Conservation (phyloP, 176 grass and related monocot species). For the sorghum (Sorghum bicolor) region DNA sequence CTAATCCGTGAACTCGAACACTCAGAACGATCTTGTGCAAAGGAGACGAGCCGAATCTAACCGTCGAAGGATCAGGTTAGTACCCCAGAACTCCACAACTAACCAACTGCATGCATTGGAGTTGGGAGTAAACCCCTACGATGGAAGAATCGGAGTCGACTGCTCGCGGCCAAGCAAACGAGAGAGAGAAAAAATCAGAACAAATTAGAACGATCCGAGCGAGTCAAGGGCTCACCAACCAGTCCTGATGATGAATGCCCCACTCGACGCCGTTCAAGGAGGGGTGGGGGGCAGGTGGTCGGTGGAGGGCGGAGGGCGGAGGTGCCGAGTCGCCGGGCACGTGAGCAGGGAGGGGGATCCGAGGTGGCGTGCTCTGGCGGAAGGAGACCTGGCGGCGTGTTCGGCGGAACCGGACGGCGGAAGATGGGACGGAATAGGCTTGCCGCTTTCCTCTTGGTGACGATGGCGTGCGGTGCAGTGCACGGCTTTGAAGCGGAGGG, state of each 20-base stretch:
- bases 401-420: not conserved
- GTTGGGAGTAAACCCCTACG: not conserved
- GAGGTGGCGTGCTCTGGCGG: constrained; percentile 13
- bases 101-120: not conserved
- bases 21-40: not conserved
- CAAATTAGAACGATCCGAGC: not conserved
- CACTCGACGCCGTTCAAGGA: not conserved
- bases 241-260: constrained; percentile 3
- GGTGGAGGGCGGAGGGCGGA: not conserved
- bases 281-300: not conserved
- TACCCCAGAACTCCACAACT: not conserved
- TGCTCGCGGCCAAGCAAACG: not conserved
- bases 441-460: not conserved
- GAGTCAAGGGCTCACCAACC: not conserved
- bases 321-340: not conserved
- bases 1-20: not conserved
- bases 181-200: not conserved
- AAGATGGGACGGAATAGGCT: not conserved
- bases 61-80: not conserved
- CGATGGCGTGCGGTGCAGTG: constrained; percentile 1
- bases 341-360: not conserved
- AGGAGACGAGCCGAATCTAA: not conserved
- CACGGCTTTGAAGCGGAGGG: not conserved
- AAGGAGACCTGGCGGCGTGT: constrained; percentile 17
- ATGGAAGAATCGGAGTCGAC: not conserved